Percentiles rank a stretch among this genome's conserved stretches.
Evolutionary conservation across 306 rosid genomes (phyloP).

Genomic region (Vicia faba): DNA sequence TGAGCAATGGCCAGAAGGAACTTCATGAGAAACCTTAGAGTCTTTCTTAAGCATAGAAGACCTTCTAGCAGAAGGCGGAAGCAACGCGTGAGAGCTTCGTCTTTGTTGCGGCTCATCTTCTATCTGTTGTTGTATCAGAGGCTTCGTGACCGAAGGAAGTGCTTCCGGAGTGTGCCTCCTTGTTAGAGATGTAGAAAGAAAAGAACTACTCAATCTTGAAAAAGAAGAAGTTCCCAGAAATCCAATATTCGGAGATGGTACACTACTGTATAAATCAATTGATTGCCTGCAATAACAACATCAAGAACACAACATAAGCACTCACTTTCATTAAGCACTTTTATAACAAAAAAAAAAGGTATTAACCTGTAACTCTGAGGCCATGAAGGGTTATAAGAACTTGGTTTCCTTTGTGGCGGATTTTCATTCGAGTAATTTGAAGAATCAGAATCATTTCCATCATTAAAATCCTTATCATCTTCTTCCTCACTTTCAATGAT

Average conservation of each 20-base stretch:
- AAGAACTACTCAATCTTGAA: conserved; percentile 88
- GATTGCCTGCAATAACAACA: conserved; percentile 76
- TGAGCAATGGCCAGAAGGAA: conserved; percentile 74
- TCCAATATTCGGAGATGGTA: conserved; percentile 86
- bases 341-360: too few species aligned
- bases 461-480: conserved; percentile 59
- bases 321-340: conserved; percentile 21
- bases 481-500: conserved; percentile 84
- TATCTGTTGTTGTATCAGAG: conserved; percentile 46
- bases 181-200: conserved; percentile 82
- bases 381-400: conserved; percentile 80
- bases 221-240: conserved; percentile 78
- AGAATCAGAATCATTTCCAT: conserved; percentile 71
- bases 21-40: conserved; percentile 65
- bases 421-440: conserved; percentile 61
- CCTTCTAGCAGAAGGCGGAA: conserved; percentile 67
- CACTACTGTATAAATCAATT: conserved; percentile 89
- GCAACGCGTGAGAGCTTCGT: conserved; percentile 63
- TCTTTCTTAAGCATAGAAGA: conserved; percentile 56
- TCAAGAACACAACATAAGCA: conserved; percentile 16
- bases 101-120: conserved; percentile 60
- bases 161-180: conserved; percentile 94
- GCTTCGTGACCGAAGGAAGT: conserved; percentile 62
- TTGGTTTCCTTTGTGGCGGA: conserved; percentile 58
- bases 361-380: conserved; percentile 94